phyloP scores from a whole-genome alignment of 139 green algal species.

The Pseudopediastrum boryanum region DNA sequence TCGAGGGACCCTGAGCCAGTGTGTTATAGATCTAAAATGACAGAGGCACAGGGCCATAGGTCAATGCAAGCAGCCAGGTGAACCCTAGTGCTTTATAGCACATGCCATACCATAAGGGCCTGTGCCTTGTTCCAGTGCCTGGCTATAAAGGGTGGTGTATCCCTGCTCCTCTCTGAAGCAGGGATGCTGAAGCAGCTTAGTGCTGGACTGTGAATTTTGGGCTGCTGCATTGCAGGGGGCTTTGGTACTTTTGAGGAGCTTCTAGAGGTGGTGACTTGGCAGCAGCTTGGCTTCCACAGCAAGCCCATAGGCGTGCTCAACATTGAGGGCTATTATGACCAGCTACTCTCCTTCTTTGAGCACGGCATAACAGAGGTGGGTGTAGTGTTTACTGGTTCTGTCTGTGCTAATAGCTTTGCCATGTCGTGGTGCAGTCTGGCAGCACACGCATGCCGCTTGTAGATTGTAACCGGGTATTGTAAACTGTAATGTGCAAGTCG shows the following conservation, averaged over 20 bases:
- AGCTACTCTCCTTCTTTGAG: slow-evolving; percentile 71
- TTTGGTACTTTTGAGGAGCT: slow-evolving; percentile 88
- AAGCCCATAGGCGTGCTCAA: slow-evolving; percentile 84
- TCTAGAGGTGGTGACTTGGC: slow-evolving; percentile 87
- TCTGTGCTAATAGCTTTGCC: too few species aligned
- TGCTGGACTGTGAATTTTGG: not conserved
- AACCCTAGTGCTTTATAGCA: too few species aligned
- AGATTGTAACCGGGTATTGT: not conserved
- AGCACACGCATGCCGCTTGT: not conserved
- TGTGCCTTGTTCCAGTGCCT: too few species aligned
- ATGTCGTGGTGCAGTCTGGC: not conserved
- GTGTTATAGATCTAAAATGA: too few species aligned
- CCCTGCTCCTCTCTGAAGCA: too few species aligned
- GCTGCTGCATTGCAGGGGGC: slow-evolving; percentile 38
- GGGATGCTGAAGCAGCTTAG: not conserved
- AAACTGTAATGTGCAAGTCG: not conserved
- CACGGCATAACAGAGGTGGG: slow-evolving; percentile 60
- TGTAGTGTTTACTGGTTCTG: not conserved
- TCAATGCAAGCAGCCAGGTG: too few species aligned
- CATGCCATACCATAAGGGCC: too few species aligned
- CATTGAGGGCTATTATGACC: slow-evolving; percentile 73
- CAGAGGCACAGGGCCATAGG: too few species aligned
- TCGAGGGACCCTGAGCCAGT: too few species aligned
- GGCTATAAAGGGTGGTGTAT: too few species aligned
- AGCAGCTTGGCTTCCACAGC: slow-evolving; percentile 76